Conservation (phyloP, 2,329 filamentous ascomycete species). For the Monilinia vaccinii-corymbosi region DNA sequence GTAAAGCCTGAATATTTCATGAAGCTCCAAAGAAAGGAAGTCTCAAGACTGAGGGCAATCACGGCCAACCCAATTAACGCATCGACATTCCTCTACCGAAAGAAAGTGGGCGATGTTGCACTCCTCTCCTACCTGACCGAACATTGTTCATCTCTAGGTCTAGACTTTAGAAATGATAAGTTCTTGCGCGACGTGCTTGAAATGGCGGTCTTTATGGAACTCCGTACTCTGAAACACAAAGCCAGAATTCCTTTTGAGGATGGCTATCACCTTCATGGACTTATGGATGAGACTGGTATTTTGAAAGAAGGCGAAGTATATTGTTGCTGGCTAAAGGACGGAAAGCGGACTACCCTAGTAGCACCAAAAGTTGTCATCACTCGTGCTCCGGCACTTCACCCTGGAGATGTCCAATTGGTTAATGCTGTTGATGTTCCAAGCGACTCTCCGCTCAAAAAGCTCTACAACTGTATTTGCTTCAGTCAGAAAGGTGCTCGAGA, state of each 20-base stretch:
- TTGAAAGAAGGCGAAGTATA: conserved; percentile 61
- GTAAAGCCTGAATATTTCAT: conserved; percentile 52
- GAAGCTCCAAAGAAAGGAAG: conserved; percentile 51
- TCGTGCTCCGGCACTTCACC: conserved; percentile 72
- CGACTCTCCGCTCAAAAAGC: conserved; percentile 48
- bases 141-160: conserved; percentile 44
- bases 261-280: conserved; percentile 69
- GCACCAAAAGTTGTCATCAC: conserved; percentile 47
- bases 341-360: conserved; percentile 13
- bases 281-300: conserved; percentile 72
- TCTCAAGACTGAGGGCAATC: conserved; percentile 50
- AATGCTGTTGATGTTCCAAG: conserved; percentile 50
- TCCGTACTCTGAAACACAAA: conserved; percentile 70
- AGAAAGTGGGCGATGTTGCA: conserved; percentile 51
- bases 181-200: conserved; percentile 68
- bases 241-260: conserved; percentile 62
- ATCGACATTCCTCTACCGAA: conserved; percentile 53
- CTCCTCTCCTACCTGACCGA: conserved; percentile 54
- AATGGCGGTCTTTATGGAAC: conserved; percentile 56
- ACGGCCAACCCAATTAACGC: conserved; percentile 52
- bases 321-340: conserved; percentile 41
- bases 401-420: conserved; percentile 67
- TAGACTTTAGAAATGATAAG: conserved; percentile 57
- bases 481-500: conserved; percentile 63
- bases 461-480: conserved; percentile 72